Conservation (phyloP, 2,329 filamentous ascomycete species). For the Penicillium olsonii region DNA sequence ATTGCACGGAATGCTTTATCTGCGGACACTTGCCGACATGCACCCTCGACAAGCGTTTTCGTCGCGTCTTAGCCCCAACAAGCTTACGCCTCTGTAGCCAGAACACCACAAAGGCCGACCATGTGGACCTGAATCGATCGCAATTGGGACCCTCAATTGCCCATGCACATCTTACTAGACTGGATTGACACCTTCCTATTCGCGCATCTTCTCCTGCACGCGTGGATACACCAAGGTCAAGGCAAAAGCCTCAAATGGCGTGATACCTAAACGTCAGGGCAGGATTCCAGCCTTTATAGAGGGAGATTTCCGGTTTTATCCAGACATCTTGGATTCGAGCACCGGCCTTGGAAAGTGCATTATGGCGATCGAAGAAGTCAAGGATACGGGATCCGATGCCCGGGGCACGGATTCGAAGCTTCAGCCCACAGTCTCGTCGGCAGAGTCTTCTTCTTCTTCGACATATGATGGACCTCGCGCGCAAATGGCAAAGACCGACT, state of each 20-base stretch:
- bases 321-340: neutral
- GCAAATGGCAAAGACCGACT: conserved; percentile 18
- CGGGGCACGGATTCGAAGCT: conserved; percentile 11
- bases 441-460: conserved; percentile 19
- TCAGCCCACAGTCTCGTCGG: conserved; percentile 1
- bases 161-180: neutral
- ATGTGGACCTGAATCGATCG: neutral
- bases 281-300: conserved; percentile 15
- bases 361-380: conserved; percentile 23
- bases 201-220: neutral
- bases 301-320: neutral
- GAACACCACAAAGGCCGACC: neutral
- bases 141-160: conserved; percentile 3
- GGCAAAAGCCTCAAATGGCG: conserved; percentile 6
- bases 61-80: neutral
- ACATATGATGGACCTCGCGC: conserved; percentile 11
- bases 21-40: neutral
- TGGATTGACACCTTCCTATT: neutral
- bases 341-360: neutral
- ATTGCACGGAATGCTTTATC: neutral
- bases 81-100: neutral
- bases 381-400: neutral
- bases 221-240: neutral
- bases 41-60: neutral
- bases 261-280: conserved; percentile 1